Conservation (phyloP, 176 grass and related monocot species). For the Raddia distichophylla region DNA sequence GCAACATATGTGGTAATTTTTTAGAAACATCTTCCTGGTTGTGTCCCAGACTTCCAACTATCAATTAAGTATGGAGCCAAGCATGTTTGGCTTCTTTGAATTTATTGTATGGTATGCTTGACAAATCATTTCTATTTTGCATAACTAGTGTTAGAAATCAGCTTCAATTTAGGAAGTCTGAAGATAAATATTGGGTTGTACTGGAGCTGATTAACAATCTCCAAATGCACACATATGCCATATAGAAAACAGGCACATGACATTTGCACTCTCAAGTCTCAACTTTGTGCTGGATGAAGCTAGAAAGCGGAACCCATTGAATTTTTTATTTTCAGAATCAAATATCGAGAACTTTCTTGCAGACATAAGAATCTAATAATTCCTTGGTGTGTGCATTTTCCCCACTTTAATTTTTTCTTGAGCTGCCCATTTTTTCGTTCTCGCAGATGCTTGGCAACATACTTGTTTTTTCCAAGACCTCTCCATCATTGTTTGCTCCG, state of each 20-base stretch:
- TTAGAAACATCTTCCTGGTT: constrained; percentile 7
- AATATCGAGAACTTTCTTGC: background rate
- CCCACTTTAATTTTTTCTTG: constrained; percentile 29
- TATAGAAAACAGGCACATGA: background rate
- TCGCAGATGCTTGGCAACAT: constrained; percentile 93
- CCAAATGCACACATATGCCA: background rate
- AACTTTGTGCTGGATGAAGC: background rate
- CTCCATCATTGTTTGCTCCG: constrained; percentile 63
- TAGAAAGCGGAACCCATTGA: background rate
- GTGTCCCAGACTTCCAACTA: background rate
- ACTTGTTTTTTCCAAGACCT: constrained; percentile 81
- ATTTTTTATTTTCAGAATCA: background rate
- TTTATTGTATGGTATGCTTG: background rate
- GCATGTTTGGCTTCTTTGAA: background rate
- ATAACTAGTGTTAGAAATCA: background rate
- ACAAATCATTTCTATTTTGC: constrained; percentile 7
- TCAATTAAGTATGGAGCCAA: background rate
- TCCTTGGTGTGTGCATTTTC: constrained; percentile 16
- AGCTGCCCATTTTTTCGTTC: constrained; percentile 33
- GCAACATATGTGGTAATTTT: constrained; percentile 84
- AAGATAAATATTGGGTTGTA: background rate
- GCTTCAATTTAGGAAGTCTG: background rate
- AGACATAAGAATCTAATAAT: constrained; percentile 21
- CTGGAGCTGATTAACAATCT: background rate
- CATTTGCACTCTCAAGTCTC: background rate